Evolutionary conservation across 2,329 filamentous ascomycete species (phyloP).

Genomic region (Colletotrichum godetiae): DNA sequence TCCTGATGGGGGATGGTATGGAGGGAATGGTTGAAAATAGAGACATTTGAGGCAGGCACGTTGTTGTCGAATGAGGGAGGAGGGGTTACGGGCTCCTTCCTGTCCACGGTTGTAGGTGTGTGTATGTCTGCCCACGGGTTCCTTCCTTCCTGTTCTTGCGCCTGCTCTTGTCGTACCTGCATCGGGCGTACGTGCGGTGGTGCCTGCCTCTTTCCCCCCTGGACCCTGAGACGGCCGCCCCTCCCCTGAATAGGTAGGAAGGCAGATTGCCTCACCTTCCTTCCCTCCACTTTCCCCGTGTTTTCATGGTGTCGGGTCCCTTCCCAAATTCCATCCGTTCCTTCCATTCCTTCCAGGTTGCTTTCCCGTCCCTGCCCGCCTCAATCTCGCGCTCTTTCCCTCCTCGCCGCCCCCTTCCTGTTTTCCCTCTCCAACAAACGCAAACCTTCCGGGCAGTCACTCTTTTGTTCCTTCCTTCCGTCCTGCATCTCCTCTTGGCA

Average conservation of each 20-base stretch:
- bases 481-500: constrained; percentile 5
- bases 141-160: constrained; percentile 1
- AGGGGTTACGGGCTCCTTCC: background rate
- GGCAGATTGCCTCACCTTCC: constrained; percentile 29
- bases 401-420: constrained; percentile 7
- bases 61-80: background rate
- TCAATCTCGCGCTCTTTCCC: constrained; percentile 4
- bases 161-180: background rate
- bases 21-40: background rate
- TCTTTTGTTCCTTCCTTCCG: constrained; percentile 2
- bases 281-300: constrained; percentile 29
- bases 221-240: constrained; percentile 27
- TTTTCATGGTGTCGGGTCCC: constrained; percentile 13
- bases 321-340: constrained; percentile 18
- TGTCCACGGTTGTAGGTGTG: too few relatives aligned
- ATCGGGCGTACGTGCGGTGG: background rate
- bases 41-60: background rate
- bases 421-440: background rate
- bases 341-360: constrained; percentile 16
- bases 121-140: background rate
- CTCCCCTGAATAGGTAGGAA: constrained; percentile 25
- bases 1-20: background rate
- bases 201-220: background rate
- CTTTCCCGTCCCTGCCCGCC: constrained; percentile 9
- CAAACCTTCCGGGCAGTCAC: background rate